phyloP scores from a whole-genome alignment of 371 early-diverging fungal genomes.

The Syncephalis plumigaleata region DNA sequence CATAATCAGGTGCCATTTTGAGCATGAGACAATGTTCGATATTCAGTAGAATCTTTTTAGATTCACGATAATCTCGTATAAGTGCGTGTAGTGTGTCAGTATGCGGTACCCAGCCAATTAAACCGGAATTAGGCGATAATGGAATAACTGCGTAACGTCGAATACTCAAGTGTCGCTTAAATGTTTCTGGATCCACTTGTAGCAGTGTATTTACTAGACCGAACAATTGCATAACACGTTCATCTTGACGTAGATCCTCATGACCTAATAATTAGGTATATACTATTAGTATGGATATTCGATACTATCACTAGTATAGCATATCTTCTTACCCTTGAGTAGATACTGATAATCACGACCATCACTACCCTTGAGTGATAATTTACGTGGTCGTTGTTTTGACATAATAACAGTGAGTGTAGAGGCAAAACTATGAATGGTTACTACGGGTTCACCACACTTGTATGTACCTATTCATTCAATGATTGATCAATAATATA shows the following conservation, averaged over 20 bases:
- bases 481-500: constrained; percentile 10
- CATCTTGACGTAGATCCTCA: constrained; percentile 97
- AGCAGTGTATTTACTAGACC: constrained; percentile 91
- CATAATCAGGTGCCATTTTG: constrained; percentile 91
- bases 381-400: constrained; percentile 82
- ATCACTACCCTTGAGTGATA: constrained; percentile 77
- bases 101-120: constrained; percentile 94
- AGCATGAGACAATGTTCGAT: constrained; percentile 90
- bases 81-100: constrained; percentile 86
- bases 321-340: constrained; percentile 51
- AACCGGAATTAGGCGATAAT: constrained; percentile 90
- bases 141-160: constrained; percentile 89
- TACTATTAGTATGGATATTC: constrained; percentile 9
- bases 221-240: constrained; percentile 98
- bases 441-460: constrained; percentile 73
- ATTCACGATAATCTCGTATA: constrained; percentile 81
- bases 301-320: not conserved
- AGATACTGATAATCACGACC: constrained; percentile 83
- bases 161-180: constrained; percentile 83
- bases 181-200: constrained; percentile 73
- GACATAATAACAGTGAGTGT: constrained; percentile 75
- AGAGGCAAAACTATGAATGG: constrained; percentile 70
- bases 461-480: constrained; percentile 38
- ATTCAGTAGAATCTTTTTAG: constrained; percentile 70
- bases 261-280: constrained; percentile 17